phyloP scores from a whole-genome alignment of 2,329 filamentous ascomycete species.

The Phoma sp. region DNA sequence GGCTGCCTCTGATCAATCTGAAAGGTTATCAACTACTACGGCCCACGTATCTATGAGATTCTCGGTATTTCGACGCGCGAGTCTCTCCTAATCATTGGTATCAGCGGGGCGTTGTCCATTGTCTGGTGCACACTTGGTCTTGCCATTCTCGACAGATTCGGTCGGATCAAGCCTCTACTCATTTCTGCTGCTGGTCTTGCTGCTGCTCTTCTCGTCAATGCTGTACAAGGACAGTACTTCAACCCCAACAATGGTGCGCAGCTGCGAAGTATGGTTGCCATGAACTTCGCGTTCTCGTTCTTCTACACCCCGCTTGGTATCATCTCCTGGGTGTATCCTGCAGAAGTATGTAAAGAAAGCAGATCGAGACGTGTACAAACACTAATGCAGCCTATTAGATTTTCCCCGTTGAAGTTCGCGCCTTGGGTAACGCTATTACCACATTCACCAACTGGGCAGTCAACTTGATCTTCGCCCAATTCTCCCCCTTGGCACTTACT shows the following conservation, averaged over 20 bases:
- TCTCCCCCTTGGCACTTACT: slow-evolving; percentile 53
- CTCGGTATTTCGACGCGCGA: slow-evolving; percentile 55
- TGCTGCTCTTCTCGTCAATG: slow-evolving; percentile 43
- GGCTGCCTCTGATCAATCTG: too few relatives aligned
- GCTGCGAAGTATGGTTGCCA: slow-evolving; percentile 55
- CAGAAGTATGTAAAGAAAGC: slow-evolving; percentile 35
- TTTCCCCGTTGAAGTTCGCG: slow-evolving; percentile 55
- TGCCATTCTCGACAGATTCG: slow-evolving; percentile 55
- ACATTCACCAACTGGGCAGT: slow-evolving; percentile 57
- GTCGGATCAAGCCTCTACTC: slow-evolving; percentile 59
- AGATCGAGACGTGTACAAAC: background rate
- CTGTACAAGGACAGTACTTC: slow-evolving; percentile 50
- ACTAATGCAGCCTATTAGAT: slow-evolving; percentile 29
- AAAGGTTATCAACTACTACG: slow-evolving; percentile 52
- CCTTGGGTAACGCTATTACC: slow-evolving; percentile 53
- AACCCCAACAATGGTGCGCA: slow-evolving; percentile 46
- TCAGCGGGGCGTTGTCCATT: slow-evolving; percentile 59
- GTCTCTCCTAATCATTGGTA: slow-evolving; percentile 60
- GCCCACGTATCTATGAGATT: slow-evolving; percentile 53
- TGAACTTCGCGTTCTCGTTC: slow-evolving; percentile 57
- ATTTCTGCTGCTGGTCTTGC: slow-evolving; percentile 54
- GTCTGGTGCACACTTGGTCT: slow-evolving; percentile 57
- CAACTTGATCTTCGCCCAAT: slow-evolving; percentile 59
- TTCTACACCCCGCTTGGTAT: slow-evolving; percentile 56
- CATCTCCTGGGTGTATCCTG: slow-evolving; percentile 58